Percentiles rank a stretch among this genome's conserved stretches.
phyloP scores from a whole-genome alignment of 2,329 filamentous ascomycete genomes.

The Colletotrichum liaoningense region DNA sequence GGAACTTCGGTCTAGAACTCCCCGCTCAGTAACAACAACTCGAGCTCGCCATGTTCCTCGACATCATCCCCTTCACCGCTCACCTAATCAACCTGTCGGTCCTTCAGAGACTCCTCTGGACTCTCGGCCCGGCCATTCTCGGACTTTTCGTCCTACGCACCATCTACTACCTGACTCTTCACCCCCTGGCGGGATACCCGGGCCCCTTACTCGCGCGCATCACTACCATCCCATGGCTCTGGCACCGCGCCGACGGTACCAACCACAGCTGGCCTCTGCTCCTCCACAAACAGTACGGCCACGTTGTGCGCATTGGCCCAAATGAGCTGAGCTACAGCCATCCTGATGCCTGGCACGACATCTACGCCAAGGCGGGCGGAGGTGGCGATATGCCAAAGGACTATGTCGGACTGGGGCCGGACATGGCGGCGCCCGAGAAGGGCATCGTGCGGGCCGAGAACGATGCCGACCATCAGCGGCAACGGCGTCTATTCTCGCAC shows the following conservation, averaged over 20 bases:
- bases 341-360: slow-evolving; percentile 36
- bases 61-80: slow-evolving; percentile 6
- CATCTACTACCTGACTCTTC: slow-evolving; percentile 30
- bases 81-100: neutral
- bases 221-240: slow-evolving; percentile 19
- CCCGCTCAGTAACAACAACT: neutral
- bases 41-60: neutral
- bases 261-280: slow-evolving; percentile 29
- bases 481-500: slow-evolving; percentile 40
- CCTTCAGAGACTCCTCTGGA: neutral
- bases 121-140: slow-evolving; percentile 2
- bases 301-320: slow-evolving; percentile 34
- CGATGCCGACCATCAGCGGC: slow-evolving; percentile 23
- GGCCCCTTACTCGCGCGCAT: slow-evolving; percentile 27
- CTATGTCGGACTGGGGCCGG: slow-evolving; percentile 44
- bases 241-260: slow-evolving; percentile 31
- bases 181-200: slow-evolving; percentile 30
- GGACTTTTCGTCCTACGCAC: slow-evolving; percentile 18
- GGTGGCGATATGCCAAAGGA: slow-evolving; percentile 39
- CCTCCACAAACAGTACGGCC: slow-evolving; percentile 40
- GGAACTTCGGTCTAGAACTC: neutral
- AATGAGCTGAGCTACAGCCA: slow-evolving; percentile 37
- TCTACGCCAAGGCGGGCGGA: slow-evolving; percentile 32
- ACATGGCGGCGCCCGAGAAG: slow-evolving; percentile 42
- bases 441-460: slow-evolving; percentile 30